Conservation (phyloP, 441 rosid species). For the Euphorbia corollata region DNA sequence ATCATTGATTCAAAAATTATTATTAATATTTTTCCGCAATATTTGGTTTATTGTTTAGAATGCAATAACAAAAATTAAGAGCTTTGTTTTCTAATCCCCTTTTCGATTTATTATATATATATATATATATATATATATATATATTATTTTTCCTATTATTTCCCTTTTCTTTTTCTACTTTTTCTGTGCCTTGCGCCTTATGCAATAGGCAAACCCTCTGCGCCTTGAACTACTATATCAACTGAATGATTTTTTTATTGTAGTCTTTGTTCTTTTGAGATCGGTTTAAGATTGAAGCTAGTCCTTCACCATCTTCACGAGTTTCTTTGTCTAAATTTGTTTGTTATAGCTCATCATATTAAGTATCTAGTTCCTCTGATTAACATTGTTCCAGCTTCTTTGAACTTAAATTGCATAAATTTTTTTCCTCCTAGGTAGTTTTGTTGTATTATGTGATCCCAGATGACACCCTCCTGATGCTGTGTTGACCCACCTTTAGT, state of each 20-base stretch:
- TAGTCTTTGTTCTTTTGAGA: constrained; percentile 3
- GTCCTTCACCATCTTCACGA: not conserved
- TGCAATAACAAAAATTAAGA: too few relatives aligned
- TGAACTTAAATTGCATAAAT: constrained; percentile 1
- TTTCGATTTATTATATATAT: too few relatives aligned
- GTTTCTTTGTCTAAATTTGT: not conserved
- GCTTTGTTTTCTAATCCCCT: too few relatives aligned
- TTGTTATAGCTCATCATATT: not conserved
- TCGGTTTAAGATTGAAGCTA: not conserved
- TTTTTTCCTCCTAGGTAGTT: not conserved
- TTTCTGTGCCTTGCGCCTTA: too few relatives aligned
- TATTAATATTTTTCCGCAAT: too few relatives aligned
- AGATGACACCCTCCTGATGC: not conserved
- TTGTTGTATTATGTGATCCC: constrained; percentile 2
- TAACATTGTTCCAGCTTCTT: not conserved
- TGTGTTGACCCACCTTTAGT: not conserved
- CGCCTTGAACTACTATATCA: too few relatives aligned
- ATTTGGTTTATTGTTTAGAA: too few relatives aligned
- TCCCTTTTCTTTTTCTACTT: too few relatives aligned
- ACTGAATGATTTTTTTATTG: not conserved
- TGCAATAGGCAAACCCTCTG: too few relatives aligned
- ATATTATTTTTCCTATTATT: too few relatives aligned
- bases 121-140: too few relatives aligned
- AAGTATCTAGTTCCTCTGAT: not conserved
- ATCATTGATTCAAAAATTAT: too few relatives aligned